Conservation (phyloP, 345 rosid species). For the Balakata baccata region DNA sequence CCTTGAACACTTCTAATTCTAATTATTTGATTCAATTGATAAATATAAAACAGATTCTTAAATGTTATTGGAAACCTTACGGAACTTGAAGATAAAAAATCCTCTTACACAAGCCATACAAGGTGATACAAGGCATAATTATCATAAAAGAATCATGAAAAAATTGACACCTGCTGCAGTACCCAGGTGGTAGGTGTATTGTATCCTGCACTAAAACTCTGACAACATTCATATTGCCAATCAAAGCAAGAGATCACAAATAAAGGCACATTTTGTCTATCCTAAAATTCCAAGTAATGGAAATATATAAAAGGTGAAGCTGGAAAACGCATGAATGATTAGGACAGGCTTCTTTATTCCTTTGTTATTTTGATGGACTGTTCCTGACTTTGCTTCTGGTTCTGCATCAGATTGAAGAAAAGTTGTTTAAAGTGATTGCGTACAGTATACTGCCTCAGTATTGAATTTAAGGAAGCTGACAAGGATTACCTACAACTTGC, state of each 20-base stretch:
- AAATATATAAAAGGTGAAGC: constrained; percentile 2
- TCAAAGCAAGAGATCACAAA: background rate
- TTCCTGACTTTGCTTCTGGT: constrained; percentile 33
- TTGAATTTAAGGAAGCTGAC: background rate
- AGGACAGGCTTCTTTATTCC: constrained; percentile 16
- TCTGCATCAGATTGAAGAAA: constrained; percentile 35
- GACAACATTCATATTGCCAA: background rate
- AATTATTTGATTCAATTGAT: background rate
- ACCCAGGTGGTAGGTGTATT: background rate
- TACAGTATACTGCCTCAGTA: background rate
- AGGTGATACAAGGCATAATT: background rate
- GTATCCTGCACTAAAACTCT: background rate
- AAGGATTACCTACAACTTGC: constrained; percentile 46
- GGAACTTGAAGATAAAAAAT: background rate
- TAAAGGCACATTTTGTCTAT: background rate
- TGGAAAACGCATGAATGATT: background rate
- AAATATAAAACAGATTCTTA: background rate
- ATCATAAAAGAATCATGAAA: background rate
- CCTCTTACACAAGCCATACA: constrained; percentile 1
- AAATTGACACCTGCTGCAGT: background rate
- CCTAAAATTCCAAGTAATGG: background rate
- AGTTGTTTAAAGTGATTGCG: constrained; percentile 14
- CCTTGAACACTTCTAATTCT: background rate
- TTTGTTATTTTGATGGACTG: constrained; percentile 13
- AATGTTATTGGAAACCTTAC: background rate